Conservation (phyloP, 371 early-diverging fungal genomes). For the Mortierella sp. region DNA sequence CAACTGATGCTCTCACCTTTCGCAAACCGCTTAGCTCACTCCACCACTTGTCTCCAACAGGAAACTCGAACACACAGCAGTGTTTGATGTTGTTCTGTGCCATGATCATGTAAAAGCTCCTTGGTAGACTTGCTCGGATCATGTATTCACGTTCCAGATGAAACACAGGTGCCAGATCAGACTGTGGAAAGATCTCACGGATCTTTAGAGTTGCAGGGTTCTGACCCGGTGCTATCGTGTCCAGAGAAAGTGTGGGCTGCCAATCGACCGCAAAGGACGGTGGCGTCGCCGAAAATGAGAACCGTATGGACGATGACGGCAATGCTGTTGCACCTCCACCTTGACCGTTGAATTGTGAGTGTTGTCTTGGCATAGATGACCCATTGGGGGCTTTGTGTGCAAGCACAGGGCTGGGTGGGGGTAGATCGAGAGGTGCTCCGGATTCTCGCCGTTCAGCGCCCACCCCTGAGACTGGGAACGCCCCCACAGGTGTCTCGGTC, state of each 20-base stretch:
- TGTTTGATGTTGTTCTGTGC: conserved; percentile 62
- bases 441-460: conserved; percentile 11
- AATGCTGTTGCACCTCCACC: neutral
- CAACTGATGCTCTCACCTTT: conserved; percentile 34
- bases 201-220: conserved; percentile 28
- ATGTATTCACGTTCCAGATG: conserved; percentile 65
- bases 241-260: conserved; percentile 39
- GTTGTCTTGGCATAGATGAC: conserved; percentile 13
- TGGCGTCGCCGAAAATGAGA: conserved; percentile 21
- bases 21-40: conserved; percentile 59
- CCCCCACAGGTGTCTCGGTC: conserved; percentile 33
- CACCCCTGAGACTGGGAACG: conserved; percentile 25
- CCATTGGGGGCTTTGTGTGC: conserved; percentile 31
- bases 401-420: conserved; percentile 23
- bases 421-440: conserved; percentile 6
- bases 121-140: conserved; percentile 65
- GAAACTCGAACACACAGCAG: conserved; percentile 72
- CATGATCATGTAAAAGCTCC: conserved; percentile 73
- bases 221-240: conserved; percentile 27
- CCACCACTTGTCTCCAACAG: conserved; percentile 60
- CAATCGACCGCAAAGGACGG: conserved; percentile 26
- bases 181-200: conserved; percentile 26
- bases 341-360: neutral
- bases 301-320: conserved; percentile 22
- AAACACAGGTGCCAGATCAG: conserved; percentile 41